phyloP scores from a whole-genome alignment of 176 grass and related monocot species.

The Paspalum vaginatum region DNA sequence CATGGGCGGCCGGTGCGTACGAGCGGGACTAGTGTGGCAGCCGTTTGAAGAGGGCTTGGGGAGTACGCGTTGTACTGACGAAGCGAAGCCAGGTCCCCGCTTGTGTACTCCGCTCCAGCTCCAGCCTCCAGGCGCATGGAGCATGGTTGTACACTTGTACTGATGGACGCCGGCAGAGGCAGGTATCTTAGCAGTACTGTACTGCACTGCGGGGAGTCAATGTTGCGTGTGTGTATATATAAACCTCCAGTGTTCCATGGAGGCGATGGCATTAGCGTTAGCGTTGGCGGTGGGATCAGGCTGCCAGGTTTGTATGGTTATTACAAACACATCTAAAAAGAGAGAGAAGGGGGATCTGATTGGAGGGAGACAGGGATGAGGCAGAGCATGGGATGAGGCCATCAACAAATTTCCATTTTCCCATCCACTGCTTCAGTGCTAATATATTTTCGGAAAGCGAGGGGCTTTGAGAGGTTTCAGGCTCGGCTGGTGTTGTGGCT shows the following conservation, averaged over 20 bases:
- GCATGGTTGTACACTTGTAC: constrained; percentile 35
- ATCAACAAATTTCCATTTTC: constrained; percentile 42
- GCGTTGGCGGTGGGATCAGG: not conserved
- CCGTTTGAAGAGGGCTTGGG: not conserved
- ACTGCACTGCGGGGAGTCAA: not conserved
- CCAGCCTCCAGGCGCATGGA: not conserved
- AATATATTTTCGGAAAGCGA: not conserved
- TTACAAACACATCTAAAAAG: not conserved
- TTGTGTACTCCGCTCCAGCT: constrained; percentile 37
- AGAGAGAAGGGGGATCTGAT: constrained; percentile 29
- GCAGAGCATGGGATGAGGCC: constrained; percentile 71
- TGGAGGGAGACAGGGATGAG: constrained; percentile 74
- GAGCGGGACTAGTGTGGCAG: not conserved
- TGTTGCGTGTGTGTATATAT: constrained; percentile 36
- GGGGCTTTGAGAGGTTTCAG: constrained; percentile 11
- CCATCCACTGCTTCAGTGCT: not conserved
- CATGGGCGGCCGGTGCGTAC: not conserved
- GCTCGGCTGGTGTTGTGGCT: constrained; percentile 48
- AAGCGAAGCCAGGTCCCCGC: not conserved
- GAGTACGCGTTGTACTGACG: constrained; percentile 50
- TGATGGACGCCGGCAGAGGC: not conserved
- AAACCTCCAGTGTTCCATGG: constrained; percentile 3
- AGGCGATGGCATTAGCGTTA: not conserved
- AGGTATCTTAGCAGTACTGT: constrained; percentile 26
- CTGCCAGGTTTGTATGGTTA: constrained; percentile 6